Evolutionary conservation across 23 red algal genomes (phyloP).

Genomic region (Pyropia haitanensis): DNA sequence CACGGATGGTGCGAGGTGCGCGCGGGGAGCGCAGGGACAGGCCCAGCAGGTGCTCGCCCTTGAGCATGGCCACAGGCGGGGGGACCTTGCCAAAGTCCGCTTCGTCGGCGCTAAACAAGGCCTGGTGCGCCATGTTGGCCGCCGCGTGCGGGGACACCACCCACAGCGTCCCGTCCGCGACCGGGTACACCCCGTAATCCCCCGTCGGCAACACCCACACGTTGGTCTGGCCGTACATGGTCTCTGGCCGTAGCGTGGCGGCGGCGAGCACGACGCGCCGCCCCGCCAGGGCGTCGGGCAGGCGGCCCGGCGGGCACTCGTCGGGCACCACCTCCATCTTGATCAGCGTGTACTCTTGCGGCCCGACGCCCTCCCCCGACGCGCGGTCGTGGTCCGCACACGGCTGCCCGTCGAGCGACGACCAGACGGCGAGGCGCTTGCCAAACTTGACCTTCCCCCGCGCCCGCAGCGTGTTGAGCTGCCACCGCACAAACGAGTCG

Average conservation of each 20-base stretch:
- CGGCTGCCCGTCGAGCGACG: conserved; percentile 80
- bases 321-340: conserved; percentile 68
- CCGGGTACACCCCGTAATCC: conserved; percentile 69
- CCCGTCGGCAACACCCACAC: conserved; percentile 86
- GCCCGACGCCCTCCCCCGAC: conserved; percentile 82
- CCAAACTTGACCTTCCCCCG: conserved; percentile 94
- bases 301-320: background rate
- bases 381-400: conserved; percentile 99
- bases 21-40: conserved; percentile 65
- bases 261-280: conserved; percentile 62
- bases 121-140: conserved; percentile 90
- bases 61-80: conserved; percentile 29
- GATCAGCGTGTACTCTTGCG: conserved; percentile 97
- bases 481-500: conserved; percentile 98
- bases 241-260: conserved; percentile 93
- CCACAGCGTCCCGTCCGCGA: conserved; percentile 53
- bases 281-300: conserved; percentile 24
- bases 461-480: conserved; percentile 73
- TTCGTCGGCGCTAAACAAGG: conserved; percentile 10
- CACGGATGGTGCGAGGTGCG: conserved; percentile 47
- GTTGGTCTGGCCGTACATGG: conserved; percentile 99
- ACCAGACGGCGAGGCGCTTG: conserved; percentile 89
- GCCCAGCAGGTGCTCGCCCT: conserved; percentile 69
- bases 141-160: conserved; percentile 68
- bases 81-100: conserved; percentile 40